Base-by-base conservation (phyloP, 192 early-diverging fungal genomes). In the Backusella psychrophila region DNA sequence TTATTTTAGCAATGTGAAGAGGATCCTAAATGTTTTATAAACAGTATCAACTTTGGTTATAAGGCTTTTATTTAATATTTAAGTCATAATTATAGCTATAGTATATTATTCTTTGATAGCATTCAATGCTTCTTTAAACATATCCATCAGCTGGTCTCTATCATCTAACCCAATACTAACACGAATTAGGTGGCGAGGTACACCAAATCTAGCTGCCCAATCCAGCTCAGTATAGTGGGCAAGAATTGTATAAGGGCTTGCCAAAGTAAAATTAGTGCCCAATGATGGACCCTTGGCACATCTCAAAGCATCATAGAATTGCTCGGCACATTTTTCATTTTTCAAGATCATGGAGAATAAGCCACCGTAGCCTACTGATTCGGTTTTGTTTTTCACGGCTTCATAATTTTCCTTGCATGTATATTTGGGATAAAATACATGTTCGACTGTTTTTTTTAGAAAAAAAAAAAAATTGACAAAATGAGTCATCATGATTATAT, bases 201-300 rank as follows among this genome's bases (percentile, higher is more conserved):
- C 95, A 38, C 94, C 94, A 80, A 80, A 98, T 71, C 87, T 78
- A 1, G 85, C 88, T 19, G 95, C 97, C 97, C 97, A 99, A 33
- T 98, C 96, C 17, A 98, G 84, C 82, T 99, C 97, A 34, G 83
- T 84, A 82, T 94, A 99, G 80, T 99, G 97, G 9, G 96, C 97
- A n/a, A 99, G 77, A 23, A 99, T 94, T 0, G 96, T 95, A 78
- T 99, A 99, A 2, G 97, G 96, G 73, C 93, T 94, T 3, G 91
- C 94, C 66, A 99, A 86, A 19, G 97, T 99, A 73, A 99, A 99
- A 85, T 96, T 99, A 34, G 97, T 99, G 1, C 97, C 97, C 26
- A 99, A 85, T 4, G 95, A 96, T 19, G 97, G 97, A 1, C 97
- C 97, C 78, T 99, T 99, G 76, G 92, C 93, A 78, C 94, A 90